phyloP scores from a whole-genome alignment of 2,329 filamentous ascomycete species.

The Aotearoamyces nothofagi region DNA sequence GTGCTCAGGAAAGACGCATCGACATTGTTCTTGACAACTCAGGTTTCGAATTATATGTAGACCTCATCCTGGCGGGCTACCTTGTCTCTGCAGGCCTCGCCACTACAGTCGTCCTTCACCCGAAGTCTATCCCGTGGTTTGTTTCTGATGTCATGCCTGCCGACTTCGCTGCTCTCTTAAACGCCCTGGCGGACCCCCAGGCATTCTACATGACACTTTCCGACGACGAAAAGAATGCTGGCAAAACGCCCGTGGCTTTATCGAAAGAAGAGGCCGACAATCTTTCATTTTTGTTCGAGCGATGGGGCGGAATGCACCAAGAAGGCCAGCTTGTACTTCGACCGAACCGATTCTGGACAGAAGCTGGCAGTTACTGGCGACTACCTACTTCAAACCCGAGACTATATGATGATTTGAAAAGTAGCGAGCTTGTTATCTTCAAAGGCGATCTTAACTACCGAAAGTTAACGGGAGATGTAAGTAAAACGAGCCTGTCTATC shows the following conservation, averaged over 20 bases:
- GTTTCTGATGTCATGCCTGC: slow-evolving; percentile 84
- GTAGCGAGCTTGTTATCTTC: slow-evolving; percentile 76
- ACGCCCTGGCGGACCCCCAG: slow-evolving; percentile 62
- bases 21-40: slow-evolving; percentile 96
- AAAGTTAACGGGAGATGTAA: slow-evolving; percentile 67
- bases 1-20: slow-evolving; percentile 57
- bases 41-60: slow-evolving; percentile 93
- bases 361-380: slow-evolving; percentile 76
- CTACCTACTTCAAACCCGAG: slow-evolving; percentile 53
- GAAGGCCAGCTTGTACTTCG: slow-evolving; percentile 75
- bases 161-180: slow-evolving; percentile 74
- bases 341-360: slow-evolving; percentile 85
- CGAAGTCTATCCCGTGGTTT: slow-evolving; percentile 95
- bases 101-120: slow-evolving; percentile 75
- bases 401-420: slow-evolving; percentile 56
- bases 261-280: slow-evolving; percentile 51
- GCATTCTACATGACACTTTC: slow-evolving; percentile 63
- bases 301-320: slow-evolving; percentile 67
- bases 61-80: slow-evolving; percentile 83
- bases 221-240: slow-evolving; percentile 45
- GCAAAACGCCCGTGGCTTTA: slow-evolving; percentile 43
- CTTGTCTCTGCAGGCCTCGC: slow-evolving; percentile 73
- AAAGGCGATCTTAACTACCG: slow-evolving; percentile 93
- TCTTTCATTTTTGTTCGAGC: slow-evolving; percentile 62
- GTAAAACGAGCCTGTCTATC: slow-evolving; percentile 1